Evolutionary conservation across 148 eudicot species (phyloP).

Genomic region (Diospyros kaki): DNA sequence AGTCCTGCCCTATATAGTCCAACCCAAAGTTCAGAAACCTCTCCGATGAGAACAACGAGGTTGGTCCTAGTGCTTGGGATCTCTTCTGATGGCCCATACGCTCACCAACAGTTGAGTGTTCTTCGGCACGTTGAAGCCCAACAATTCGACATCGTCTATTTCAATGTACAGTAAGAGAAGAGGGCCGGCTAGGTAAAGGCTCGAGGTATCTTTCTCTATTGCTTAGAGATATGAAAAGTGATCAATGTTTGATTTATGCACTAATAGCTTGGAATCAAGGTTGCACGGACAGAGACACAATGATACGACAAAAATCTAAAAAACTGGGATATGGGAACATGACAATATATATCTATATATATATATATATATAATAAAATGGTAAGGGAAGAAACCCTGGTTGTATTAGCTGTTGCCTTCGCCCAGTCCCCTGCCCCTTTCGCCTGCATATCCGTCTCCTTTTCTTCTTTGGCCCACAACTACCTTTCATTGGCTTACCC

Average conservation of each 20-base stretch:
- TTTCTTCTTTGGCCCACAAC: too few species aligned
- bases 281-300: too few species aligned
- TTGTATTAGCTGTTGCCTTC: too few species aligned
- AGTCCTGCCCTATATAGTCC: constrained; percentile 7
- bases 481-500: too few species aligned
- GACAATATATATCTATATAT: too few species aligned
- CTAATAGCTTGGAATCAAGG: background rate
- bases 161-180: constrained; percentile 13
- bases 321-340: too few species aligned
- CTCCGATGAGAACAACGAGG: constrained; percentile 7
- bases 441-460: too few species aligned
- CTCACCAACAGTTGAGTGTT: constrained; percentile 8
- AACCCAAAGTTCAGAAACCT: constrained; percentile 1
- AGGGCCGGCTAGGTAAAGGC: constrained; percentile 15
- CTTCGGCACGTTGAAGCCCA: constrained; percentile 10
- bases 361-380: too few species aligned
- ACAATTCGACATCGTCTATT: background rate
- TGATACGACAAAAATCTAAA: too few species aligned
- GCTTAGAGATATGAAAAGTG: constrained; percentile 16
- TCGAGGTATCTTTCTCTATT: constrained; percentile 10
- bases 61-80: constrained; percentile 6
- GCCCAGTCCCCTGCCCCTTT: too few species aligned
- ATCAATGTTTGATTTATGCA: background rate
- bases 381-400: too few species aligned
- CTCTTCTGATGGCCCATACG: constrained; percentile 17